Percentiles rank a stretch among this genome's conserved stretches.
Evolutionary conservation across 1,284 basidiomycete species (phyloP).

Genomic region (Malassezia yamatoensis): DNA sequence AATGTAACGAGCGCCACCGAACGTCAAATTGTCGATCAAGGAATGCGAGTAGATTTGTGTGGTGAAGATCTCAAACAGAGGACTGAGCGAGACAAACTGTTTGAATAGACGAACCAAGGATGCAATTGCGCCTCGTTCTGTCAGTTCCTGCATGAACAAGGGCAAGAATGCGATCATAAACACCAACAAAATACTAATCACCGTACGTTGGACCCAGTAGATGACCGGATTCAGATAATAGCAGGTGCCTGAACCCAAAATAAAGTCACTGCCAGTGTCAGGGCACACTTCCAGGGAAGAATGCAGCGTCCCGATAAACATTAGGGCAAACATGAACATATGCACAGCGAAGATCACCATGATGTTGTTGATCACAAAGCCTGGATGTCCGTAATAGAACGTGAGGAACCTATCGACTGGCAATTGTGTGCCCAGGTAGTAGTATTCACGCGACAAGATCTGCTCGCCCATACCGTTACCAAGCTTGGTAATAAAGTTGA

Average conservation of each 20-base stretch:
- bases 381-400: slow-evolving; percentile 98
- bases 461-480: slow-evolving; percentile 99
- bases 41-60: slow-evolving; percentile 48
- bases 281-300: slow-evolving; percentile 41
- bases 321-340: slow-evolving; percentile 47
- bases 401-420: slow-evolving; percentile 97
- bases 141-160: slow-evolving; percentile 46
- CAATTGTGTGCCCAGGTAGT: slow-evolving; percentile 96
- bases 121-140: slow-evolving; percentile 45
- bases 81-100: slow-evolving; percentile 45
- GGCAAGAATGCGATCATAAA: slow-evolving; percentile 49
- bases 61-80: slow-evolving; percentile 47
- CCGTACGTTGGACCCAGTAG: slow-evolving; percentile 47
- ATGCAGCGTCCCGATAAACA: slow-evolving; percentile 47
- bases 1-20: slow-evolving; percentile 48
- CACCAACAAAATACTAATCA: slow-evolving; percentile 48
- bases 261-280: slow-evolving; percentile 41
- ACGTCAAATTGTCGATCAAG: slow-evolving; percentile 47
- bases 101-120: slow-evolving; percentile 44
- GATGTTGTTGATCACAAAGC: slow-evolving; percentile 99
- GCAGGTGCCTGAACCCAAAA: slow-evolving; percentile 42
- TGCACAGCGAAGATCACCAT: slow-evolving; percentile 52
- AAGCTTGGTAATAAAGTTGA: slow-evolving; percentile 99
- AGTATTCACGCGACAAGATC: slow-evolving; percentile 97
- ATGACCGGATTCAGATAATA: slow-evolving; percentile 47